These are phyloP conservation scores for Yarrowia hollandica DNA, from an alignment of 805 yeast genomes.

Conservation along the genomic window DNA sequence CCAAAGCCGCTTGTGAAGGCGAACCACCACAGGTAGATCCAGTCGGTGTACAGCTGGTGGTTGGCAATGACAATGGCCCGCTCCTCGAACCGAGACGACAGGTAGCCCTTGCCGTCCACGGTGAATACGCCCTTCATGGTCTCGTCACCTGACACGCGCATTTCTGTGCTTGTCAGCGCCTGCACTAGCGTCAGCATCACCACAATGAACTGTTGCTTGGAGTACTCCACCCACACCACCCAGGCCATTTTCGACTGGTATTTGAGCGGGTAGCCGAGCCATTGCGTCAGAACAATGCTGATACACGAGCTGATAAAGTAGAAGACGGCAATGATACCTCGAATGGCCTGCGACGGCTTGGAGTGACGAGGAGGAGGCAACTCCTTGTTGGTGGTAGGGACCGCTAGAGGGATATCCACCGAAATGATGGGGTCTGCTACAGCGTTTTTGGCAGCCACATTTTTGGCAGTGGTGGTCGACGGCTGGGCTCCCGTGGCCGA, in stretches of 20 bases:
- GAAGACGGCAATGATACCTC: neutral
- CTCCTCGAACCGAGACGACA: slow-evolving; percentile 44
- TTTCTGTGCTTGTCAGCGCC: slow-evolving; percentile 38
- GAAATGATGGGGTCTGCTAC: neutral
- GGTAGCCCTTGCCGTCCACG: slow-evolving; percentile 34
- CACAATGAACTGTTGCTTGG: slow-evolving; percentile 41
- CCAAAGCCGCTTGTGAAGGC: slow-evolving; percentile 66
- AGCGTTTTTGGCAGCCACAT: neutral
- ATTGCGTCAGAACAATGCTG: slow-evolving; percentile 32
- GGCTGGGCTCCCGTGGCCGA: neutral
- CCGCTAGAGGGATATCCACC: slow-evolving; percentile 1
- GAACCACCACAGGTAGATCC: slow-evolving; percentile 90
- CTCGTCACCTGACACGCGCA: slow-evolving; percentile 38
- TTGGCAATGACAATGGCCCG: slow-evolving; percentile 74
- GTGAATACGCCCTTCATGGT: slow-evolving; percentile 36
- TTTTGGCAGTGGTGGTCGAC: neutral
- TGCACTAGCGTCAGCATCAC: slow-evolving; percentile 38
- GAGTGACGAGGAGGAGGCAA: slow-evolving; percentile 24
- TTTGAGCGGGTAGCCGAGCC: slow-evolving; percentile 39
- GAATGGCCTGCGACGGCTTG: neutral
- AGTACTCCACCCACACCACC: slow-evolving; percentile 40
- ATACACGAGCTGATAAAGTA: slow-evolving; percentile 7
- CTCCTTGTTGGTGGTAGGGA: slow-evolving; percentile 22
- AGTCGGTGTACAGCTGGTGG: slow-evolving; percentile 92
- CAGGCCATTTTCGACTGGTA: slow-evolving; percentile 35